A percentile compares a stretch with the other conserved stretches of the same genome.
Conservation (phyloP, 305 asterid species). For the Fraxinus greggii region DNA sequence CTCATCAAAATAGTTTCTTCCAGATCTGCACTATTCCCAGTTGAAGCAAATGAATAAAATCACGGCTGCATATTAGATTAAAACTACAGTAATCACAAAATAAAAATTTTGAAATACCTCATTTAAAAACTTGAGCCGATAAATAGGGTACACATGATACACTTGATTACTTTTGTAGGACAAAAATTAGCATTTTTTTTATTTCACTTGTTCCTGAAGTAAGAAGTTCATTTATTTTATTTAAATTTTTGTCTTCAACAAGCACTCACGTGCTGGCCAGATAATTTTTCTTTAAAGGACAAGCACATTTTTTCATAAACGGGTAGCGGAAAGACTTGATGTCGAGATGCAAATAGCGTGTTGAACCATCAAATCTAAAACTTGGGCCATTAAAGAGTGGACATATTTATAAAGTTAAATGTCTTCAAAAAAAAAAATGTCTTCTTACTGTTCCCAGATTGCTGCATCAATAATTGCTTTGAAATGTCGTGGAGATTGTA, state of each 20-base stretch:
- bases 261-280: background rate
- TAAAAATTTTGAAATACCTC: background rate
- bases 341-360: background rate
- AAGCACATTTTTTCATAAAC: background rate
- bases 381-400: background rate
- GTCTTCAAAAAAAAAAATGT: background rate
- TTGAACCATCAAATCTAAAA: background rate
- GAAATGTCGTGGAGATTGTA: background rate
- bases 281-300: background rate
- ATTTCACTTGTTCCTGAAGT: background rate
- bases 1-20: constrained; percentile 11
- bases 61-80: background rate
- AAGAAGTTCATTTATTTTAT: background rate
- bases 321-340: background rate
- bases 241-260: background rate
- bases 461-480: background rate
- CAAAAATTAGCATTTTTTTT: background rate
- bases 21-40: background rate
- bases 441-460: background rate
- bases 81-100: background rate
- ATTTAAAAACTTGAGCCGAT: background rate
- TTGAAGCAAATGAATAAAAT: constrained; percentile 22
- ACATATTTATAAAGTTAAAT: background rate
- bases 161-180: background rate
- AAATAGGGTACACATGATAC: background rate